Base-by-base conservation (phyloP, 805 yeast genomes). In the Grigorovia yakushimaensis region DNA sequence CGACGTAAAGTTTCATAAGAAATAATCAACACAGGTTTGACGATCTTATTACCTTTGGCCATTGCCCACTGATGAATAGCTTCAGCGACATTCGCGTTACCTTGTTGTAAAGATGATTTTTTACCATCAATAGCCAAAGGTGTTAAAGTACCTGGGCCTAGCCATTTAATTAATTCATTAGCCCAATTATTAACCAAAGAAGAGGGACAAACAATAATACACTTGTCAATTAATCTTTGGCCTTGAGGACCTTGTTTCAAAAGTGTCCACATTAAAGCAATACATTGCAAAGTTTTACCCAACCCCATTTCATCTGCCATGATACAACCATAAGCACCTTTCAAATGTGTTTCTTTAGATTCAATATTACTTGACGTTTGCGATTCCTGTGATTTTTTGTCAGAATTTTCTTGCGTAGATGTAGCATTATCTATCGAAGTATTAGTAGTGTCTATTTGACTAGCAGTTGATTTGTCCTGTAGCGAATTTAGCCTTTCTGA, bases 241-340 rank as follows among this genome's bases (percentile, higher is more conserved):
- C 81, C 79, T 46, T 89, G 77, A 1, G 98, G 98, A 8, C 95
- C 82, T 62, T 91, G 98, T 51, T 77, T 78, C 43, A 91, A 70
- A 43, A 91, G 63, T 0, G 97, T 91, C 98, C 98, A 91, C 85
- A 89, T 74, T 30, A 91, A 71, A 0, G 96, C 74, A 33, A 91
- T 74, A 64, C 98, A 91, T 62, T 88, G 96, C 22, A 88, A 70
- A 0, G 96, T 88, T 61, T 88, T 88, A 22, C 96, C 96, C 38
- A 88, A 71, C 4, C 96, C 97, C 97, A 88, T 88, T 64, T 86
- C 97, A 67, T 88, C 97, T 0, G 97, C 97, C 98, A 91, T 91
- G 44, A 91, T 91, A 60, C 97, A 91, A 2, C 98, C 98, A 58
- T 84, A 79, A 0, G 97, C 97, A 33, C 83, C 73, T 7, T 87